These are phyloP conservation scores for Aspergillus udagawae DNA, from an alignment of 2,329 filamentous ascomycete species.

Conservation along the genomic window DNA sequence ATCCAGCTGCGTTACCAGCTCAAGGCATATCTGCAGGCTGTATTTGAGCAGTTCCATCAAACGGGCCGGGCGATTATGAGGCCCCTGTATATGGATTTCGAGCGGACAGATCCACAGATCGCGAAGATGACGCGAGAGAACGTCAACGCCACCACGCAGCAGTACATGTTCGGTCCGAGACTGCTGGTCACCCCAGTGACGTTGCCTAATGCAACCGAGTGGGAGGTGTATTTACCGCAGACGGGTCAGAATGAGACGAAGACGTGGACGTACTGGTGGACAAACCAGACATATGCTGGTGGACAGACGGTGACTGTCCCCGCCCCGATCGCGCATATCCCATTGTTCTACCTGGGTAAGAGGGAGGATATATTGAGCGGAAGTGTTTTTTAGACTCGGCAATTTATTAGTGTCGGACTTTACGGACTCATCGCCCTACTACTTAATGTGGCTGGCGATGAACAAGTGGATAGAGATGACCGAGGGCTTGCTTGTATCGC, in stretches of 20 bases:
- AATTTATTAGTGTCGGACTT: no score
- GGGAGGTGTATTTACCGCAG: conserved; percentile 35
- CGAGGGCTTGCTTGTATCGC: no score
- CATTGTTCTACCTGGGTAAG: conserved; percentile 56
- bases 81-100: conserved; percentile 38
- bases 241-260: conserved; percentile 19
- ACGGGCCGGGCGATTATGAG: conserved; percentile 35
- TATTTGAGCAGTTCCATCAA: conserved; percentile 32
- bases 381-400: conserved; percentile 8
- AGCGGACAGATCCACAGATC: conserved; percentile 22
- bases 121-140: conserved; percentile 22
- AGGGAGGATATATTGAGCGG: conserved; percentile 66
- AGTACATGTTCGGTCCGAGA: conserved; percentile 38
- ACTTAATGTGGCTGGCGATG: no score
- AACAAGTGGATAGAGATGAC: no score
- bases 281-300: conserved; percentile 36
- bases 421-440: no score
- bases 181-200: conserved; percentile 37
- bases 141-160: conserved; percentile 33
- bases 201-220: conserved; percentile 31
- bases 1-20: conserved; percentile 54
- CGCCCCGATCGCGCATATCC: conserved; percentile 32
- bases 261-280: conserved; percentile 42
- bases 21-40: conserved; percentile 24
- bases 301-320: conserved; percentile 29